Evolutionary conservation across 352 stramenopile genomes (phyloP).

Genomic region (Phytophthora litchii): DNA sequence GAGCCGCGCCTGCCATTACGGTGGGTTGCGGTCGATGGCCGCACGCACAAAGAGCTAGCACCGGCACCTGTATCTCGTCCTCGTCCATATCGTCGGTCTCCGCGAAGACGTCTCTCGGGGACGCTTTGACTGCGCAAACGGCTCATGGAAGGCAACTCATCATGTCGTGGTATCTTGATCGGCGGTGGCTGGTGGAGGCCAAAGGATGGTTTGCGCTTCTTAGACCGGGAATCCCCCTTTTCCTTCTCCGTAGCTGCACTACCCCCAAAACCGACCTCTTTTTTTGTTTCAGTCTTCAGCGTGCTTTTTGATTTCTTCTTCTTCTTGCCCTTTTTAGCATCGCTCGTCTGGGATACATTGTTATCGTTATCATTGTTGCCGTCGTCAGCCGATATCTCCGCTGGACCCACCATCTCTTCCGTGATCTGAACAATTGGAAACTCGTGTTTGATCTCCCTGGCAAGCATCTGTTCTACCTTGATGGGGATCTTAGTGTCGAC

Average conservation of each 20-base stretch:
- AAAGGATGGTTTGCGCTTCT: slow-evolving; percentile 43
- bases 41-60: slow-evolving; percentile 17
- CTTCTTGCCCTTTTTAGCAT: slow-evolving; percentile 21
- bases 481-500: slow-evolving; percentile 54
- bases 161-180: slow-evolving; percentile 69
- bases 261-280: not conserved
- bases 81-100: slow-evolving; percentile 28
- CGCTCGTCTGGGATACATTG: not conserved
- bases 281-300: slow-evolving; percentile 9
- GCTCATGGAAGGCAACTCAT: slow-evolving; percentile 42
- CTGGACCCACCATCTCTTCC: slow-evolving; percentile 19
- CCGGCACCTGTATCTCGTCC: slow-evolving; percentile 14
- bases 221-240: slow-evolving; percentile 15
- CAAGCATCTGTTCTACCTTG: slow-evolving; percentile 14
- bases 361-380: not conserved
- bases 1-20: slow-evolving; percentile 63
- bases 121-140: slow-evolving; percentile 53
- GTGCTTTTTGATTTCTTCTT: slow-evolving; percentile 28
- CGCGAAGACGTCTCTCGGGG: slow-evolving; percentile 37
- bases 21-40: slow-evolving; percentile 63
- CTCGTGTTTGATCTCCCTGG: slow-evolving; percentile 16
- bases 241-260: slow-evolving; percentile 5
- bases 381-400: slow-evolving; percentile 5
- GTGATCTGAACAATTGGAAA: slow-evolving; percentile 20
- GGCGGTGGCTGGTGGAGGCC: slow-evolving; percentile 49